Evolutionary conservation across 306 rosid genomes (phyloP), one percentile per base, ranked within the genome.

Genomic region (Begonia fuchsioides): DNA sequence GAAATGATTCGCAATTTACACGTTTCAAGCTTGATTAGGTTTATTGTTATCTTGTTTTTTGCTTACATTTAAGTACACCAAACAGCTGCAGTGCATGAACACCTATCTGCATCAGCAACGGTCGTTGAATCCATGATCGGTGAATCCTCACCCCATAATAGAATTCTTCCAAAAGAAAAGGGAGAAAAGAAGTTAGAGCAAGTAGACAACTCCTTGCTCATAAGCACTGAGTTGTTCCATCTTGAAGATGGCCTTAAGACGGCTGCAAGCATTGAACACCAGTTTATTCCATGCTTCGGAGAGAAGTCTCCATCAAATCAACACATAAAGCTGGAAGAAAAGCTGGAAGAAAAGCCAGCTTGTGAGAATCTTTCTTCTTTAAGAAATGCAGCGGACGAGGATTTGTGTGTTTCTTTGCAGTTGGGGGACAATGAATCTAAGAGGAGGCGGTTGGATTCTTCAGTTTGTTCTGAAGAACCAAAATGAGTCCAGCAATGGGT

Each of bases 1-100:
- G 35, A 26, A 26, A 26, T 26, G 35, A 26, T 26, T 26, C 4
- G 4, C 32, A 7, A 26, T 2, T 7, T 26, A 26, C 32, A 2
- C 1, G 35, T 26, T 4, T 26, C 7, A 26, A 26, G 7, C 35
- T 26, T 26, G 35, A 26, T 26, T 26, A 26, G 8, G 5, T 26
- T 26, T 4, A 5, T 26, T 1, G 35, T 26, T 26, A 26, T 26
- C 35, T 26, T 26, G 8, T 26, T 26, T 26, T 26, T 26, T 26
- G 35, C 35, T 26, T 3, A 26, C 35, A 26, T 26, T 26, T 26
- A 4, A 26, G 7, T 26, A 26, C 35, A 26, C 35, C 57, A 56
- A 76, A 56, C 18, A 92, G 98, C 57, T 72, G 98, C 98, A 0
- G 93, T 92, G 67, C 96, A 81, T 69, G 94, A 79, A 73, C 98